Evolutionary conservation across 371 early-diverging fungal species (phyloP).

Genomic region (Mycotypha africana): DNA sequence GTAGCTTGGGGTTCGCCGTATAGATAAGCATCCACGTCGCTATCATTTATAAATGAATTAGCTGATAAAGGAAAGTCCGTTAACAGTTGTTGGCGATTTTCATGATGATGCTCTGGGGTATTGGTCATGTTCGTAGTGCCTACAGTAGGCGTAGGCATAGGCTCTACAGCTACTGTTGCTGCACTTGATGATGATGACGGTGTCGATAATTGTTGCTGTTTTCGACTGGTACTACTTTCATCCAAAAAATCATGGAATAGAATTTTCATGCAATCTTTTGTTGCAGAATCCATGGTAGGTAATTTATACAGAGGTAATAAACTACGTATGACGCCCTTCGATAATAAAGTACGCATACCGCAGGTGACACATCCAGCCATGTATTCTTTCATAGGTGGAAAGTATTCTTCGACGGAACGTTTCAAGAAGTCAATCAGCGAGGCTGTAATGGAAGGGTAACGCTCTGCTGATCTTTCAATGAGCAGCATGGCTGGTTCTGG

Average conservation of each 20-base stretch:
- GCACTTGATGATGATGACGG: slow-evolving; percentile 3
- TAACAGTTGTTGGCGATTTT: background rate
- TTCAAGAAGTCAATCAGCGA: slow-evolving; percentile 62
- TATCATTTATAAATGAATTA: slow-evolving; percentile 9
- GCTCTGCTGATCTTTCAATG: slow-evolving; percentile 64
- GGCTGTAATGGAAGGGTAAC: slow-evolving; percentile 60
- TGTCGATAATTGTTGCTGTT: background rate
- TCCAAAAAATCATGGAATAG: slow-evolving; percentile 27
- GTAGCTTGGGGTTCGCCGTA: slow-evolving; percentile 33
- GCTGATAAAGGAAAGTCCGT: background rate
- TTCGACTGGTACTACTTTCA: background rate
- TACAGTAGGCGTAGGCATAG: background rate
- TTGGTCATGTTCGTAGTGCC: background rate
- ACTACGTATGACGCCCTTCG: slow-evolving; percentile 60
- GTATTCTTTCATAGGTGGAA: slow-evolving; percentile 45
- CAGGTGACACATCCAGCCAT: slow-evolving; percentile 46
- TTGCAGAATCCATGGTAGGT: slow-evolving; percentile 19
- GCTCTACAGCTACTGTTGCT: background rate
- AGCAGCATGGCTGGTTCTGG: slow-evolving; percentile 73
- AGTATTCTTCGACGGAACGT: slow-evolving; percentile 53
- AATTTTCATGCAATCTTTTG: slow-evolving; percentile 19
- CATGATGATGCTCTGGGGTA: background rate
- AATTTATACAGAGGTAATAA: slow-evolving; percentile 30
- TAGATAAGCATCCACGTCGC: slow-evolving; percentile 27
- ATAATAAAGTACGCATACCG: slow-evolving; percentile 55